Evolutionary conservation across 73 alveolate species (phyloP).

Genomic region (Paramecium octaurelia): DNA sequence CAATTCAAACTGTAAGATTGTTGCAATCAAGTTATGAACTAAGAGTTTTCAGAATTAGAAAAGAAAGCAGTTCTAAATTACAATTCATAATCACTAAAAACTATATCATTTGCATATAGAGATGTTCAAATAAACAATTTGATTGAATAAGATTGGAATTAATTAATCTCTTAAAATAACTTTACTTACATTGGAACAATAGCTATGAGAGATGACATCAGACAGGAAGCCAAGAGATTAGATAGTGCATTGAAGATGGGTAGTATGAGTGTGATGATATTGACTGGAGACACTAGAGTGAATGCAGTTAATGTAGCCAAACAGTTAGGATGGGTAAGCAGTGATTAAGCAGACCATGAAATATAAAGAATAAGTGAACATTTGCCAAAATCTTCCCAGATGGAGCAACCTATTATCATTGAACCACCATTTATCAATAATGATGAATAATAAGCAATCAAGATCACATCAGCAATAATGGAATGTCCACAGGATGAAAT

Average conservation of each 20-base stretch:
- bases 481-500: neutral
- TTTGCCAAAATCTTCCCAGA: neutral
- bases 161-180: neutral
- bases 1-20: neutral
- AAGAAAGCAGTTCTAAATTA: neutral
- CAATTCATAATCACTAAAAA: conserved; percentile 6
- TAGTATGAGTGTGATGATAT: neutral
- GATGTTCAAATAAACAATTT: neutral
- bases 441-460: neutral
- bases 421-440: neutral
- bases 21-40: neutral
- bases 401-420: neutral
- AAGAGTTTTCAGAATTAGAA: neutral
- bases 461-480: conserved; percentile 17
- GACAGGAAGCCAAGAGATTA: conserved; percentile 19
- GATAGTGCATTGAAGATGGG: conserved; percentile 2
- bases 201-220: conserved; percentile 37
- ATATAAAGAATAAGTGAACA: conserved; percentile 48
- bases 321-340: conserved; percentile 22
- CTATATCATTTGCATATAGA: conserved; percentile 24
- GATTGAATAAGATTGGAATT: neutral
- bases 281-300: conserved; percentile 40
- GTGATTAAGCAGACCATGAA: conserved; percentile 27
- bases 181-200: conserved; percentile 2
- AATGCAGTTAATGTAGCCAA: conserved; percentile 38